Conservation (phyloP, 371 early-diverging fungal species). For the Mortierella sp. region DNA sequence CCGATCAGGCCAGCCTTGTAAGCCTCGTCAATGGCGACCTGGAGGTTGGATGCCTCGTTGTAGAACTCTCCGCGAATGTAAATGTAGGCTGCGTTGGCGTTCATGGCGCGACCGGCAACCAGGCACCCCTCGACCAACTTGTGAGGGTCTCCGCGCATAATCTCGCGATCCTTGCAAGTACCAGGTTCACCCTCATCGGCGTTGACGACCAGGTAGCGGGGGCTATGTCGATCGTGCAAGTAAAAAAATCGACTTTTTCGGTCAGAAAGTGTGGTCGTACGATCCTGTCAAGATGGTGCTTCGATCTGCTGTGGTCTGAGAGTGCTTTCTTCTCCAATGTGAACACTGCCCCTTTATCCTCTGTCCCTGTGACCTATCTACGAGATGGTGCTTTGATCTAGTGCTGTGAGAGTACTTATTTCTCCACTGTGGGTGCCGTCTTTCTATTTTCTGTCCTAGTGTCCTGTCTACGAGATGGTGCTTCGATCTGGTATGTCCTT, state of each 20-base stretch:
- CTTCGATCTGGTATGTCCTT: no score
- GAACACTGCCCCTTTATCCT: no score
- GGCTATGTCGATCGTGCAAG: conserved; percentile 66
- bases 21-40: conserved; percentile 96
- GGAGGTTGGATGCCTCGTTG: conserved; percentile 95
- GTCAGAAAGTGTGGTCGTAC: no score
- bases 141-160: conserved; percentile 98
- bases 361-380: no score
- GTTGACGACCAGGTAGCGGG: conserved; percentile 96
- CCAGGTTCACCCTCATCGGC: conserved; percentile 99
- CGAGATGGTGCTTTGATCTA: no score
- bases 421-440: no score
- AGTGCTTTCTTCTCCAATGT: no score
- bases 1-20: conserved; percentile 97
- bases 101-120: conserved; percentile 97
- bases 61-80: conserved; percentile 99
- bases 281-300: no score
- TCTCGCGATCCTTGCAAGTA: conserved; percentile 99
- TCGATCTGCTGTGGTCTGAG: no score
- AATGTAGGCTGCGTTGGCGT: conserved; percentile 97
- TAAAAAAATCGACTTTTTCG: not conserved
- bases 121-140: conserved; percentile 98
- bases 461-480: no score
- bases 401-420: no score
- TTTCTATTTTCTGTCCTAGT: no score